Evolutionary conservation across 306 rosid genomes (phyloP).

Genomic region (Cucumis sativus): DNA sequence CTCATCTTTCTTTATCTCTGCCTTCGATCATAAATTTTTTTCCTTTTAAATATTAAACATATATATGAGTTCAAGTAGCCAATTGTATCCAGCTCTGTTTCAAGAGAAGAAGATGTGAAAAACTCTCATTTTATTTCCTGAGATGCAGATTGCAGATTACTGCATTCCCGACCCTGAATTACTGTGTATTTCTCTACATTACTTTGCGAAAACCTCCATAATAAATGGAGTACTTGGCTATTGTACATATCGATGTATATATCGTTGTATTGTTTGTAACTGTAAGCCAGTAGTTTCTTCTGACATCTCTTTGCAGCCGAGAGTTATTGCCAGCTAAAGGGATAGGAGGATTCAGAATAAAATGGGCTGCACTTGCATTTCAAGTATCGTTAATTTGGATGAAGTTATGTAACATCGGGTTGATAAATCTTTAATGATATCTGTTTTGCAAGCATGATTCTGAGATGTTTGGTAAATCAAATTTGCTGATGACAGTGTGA

Average conservation of each 20-base stretch:
- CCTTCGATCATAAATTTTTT: neutral
- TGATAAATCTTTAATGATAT: neutral
- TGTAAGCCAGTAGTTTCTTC: neutral
- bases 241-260: neutral
- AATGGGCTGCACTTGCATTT: neutral
- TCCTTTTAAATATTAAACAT: neutral
- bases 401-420: neutral
- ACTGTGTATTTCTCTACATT: neutral
- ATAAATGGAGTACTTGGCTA: conserved; percentile 1
- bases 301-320: neutral
- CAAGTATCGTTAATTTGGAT: neutral
- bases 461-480: neutral
- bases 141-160: neutral
- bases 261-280: neutral
- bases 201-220: neutral
- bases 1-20: neutral
- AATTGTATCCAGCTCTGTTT: conserved; percentile 1
- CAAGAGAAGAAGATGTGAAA: neutral
- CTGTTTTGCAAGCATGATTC: neutral
- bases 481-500: neutral
- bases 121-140: neutral
- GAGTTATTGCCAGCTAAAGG: neutral
- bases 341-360: neutral
- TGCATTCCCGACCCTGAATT: neutral
- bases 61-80: conserved; percentile 1